Conservation (phyloP, 441 rosid genomes). For the Syzygium malaccense region DNA sequence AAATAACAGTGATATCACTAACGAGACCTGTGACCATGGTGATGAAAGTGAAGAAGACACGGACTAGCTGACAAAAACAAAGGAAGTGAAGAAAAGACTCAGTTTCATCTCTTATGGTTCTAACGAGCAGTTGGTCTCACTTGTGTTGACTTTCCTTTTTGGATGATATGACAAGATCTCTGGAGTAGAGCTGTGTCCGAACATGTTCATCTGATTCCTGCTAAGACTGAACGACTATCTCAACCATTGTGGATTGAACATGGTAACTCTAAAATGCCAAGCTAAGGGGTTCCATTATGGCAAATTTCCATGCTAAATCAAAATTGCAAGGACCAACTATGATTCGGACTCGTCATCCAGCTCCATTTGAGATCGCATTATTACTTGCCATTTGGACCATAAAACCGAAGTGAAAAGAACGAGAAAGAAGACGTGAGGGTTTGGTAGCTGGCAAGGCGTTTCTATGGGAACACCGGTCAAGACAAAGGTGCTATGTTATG, state of each 20-base stretch:
- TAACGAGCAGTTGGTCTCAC: not conserved
- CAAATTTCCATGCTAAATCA: too few relatives aligned
- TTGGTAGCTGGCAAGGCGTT: not conserved
- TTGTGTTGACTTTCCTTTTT: not conserved
- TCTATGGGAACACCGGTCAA: not conserved
- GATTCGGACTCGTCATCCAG: not conserved
- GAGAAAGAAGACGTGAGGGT: not conserved
- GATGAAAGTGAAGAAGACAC: constrained; percentile 72
- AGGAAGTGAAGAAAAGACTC: not conserved
- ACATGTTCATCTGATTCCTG: not conserved
- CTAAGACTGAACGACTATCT: not conserved
- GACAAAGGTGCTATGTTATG: not conserved
- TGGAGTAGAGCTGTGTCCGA: not conserved
- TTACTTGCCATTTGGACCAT: too few relatives aligned
- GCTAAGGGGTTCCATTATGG: too few relatives aligned
- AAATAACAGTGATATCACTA: constrained; percentile 8
- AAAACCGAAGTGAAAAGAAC: too few relatives aligned
- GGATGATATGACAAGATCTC: not conserved
- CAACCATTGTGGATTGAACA: not conserved
- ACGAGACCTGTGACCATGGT: constrained; percentile 35
- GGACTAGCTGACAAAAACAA: not conserved
- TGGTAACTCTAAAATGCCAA: not conserved
- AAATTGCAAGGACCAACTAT: too few relatives aligned
- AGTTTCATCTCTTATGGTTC: not conserved
- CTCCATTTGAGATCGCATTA: not conserved